A percentile compares a stretch with the other conserved stretches of the same genome.
These are phyloP conservation scores for Phaeosphaeriaceae sp. DNA, from an alignment of 2,329 filamentous ascomycete genomes.

Conservation along the genomic window DNA sequence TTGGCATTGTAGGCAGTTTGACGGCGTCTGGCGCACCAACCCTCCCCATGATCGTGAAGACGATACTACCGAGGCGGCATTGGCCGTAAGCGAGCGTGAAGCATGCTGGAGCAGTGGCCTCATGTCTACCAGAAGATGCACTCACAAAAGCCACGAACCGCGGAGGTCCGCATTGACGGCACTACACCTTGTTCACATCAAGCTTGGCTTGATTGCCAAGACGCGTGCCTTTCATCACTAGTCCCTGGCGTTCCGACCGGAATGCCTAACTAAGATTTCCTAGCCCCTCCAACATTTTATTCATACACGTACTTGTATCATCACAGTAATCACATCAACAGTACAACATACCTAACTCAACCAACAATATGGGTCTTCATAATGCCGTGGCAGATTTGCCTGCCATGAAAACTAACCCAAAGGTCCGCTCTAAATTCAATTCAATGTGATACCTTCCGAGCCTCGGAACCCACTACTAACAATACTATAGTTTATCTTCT, in stretches of 20 bases:
- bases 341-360: slow-evolving; percentile 1
- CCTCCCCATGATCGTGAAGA: slow-evolving; percentile 16
- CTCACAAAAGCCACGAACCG: slow-evolving; percentile 26
- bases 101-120: slow-evolving; percentile 51
- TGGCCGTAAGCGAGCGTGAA: slow-evolving; percentile 40
- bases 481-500: slow-evolving; percentile 79
- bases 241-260: slow-evolving; percentile 22
- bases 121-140: slow-evolving; percentile 39
- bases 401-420: slow-evolving; percentile 67
- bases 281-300: slow-evolving; percentile 18
- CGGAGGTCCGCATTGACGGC: slow-evolving; percentile 21
- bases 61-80: slow-evolving; percentile 19
- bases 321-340: slow-evolving; percentile 3
- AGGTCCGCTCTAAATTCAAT: slow-evolving; percentile 22
- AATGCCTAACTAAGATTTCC: slow-evolving; percentile 25
- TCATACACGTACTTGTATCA: slow-evolving; percentile 1
- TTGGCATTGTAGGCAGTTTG: slow-evolving; percentile 40
- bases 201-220: slow-evolving; percentile 36
- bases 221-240: slow-evolving; percentile 23
- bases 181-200: slow-evolving; percentile 24
- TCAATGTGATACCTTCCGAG: neutral
- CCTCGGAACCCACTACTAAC: slow-evolving; percentile 20
- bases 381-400: slow-evolving; percentile 48
- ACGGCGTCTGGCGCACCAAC: slow-evolving; percentile 17
- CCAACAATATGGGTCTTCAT: slow-evolving; percentile 41